Conservation (phyloP, 768 basidiomycete species). For the Pleurotus citrinopileatus region DNA sequence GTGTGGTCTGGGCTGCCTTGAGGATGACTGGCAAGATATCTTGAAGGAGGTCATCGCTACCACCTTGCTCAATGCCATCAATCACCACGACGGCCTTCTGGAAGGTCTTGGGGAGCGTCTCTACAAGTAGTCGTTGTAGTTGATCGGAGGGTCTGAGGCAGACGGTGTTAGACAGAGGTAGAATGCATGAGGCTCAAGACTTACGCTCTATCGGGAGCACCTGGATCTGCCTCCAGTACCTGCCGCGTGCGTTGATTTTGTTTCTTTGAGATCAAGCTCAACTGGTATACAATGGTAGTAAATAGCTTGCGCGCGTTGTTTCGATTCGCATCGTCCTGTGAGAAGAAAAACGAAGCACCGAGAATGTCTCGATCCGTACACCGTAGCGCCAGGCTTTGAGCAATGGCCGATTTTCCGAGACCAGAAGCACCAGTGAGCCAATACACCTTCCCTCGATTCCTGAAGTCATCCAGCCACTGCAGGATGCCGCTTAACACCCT, state of each 20-base stretch:
- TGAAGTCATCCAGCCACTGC: neutral
- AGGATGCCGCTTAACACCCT: neutral
- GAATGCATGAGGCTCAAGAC: neutral
- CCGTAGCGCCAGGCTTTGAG: slow-evolving; percentile 24
- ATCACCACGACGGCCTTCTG: slow-evolving; percentile 24
- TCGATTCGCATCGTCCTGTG: slow-evolving; percentile 20
- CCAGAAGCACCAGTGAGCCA: slow-evolving; percentile 34
- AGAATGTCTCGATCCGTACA: slow-evolving; percentile 13
- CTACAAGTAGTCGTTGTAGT: slow-evolving; percentile 29
- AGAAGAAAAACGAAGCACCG: slow-evolving; percentile 30
- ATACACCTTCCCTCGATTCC: slow-evolving; percentile 16
- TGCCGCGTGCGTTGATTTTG: neutral
- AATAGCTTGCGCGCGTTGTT: slow-evolving; percentile 25
- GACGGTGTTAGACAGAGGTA: neutral
- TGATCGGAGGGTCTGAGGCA: slow-evolving; percentile 14
- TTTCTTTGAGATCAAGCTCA: slow-evolving; percentile 17
- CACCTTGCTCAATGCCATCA: slow-evolving; percentile 32
- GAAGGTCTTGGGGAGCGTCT: slow-evolving; percentile 15
- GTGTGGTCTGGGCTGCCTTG: slow-evolving; percentile 19
- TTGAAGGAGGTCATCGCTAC: slow-evolving; percentile 18
- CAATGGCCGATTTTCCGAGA: slow-evolving; percentile 29
- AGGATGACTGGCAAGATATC: slow-evolving; percentile 25
- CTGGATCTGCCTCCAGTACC: neutral
- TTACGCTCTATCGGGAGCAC: neutral
- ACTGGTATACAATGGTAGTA: slow-evolving; percentile 30